Conservation (phyloP, 2,329 filamentous ascomycete genomes). For the Chaetoscypha palmicola region DNA sequence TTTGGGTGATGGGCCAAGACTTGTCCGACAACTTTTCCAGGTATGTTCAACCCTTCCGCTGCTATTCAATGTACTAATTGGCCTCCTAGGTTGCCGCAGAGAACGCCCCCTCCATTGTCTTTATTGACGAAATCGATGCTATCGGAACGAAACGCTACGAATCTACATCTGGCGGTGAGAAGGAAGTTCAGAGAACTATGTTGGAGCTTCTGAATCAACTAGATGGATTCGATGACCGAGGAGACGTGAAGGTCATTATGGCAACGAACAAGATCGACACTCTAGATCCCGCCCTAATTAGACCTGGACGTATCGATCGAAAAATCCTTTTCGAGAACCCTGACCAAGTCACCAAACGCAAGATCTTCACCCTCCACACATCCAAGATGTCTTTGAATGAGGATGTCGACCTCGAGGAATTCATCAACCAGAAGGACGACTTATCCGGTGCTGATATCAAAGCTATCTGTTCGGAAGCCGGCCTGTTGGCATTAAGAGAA, state of each 20-base stretch:
- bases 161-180: slow-evolving; percentile 91
- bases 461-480: slow-evolving; percentile 96
- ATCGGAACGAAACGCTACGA: slow-evolving; percentile 99
- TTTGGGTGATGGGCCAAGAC: slow-evolving; percentile 85
- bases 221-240: slow-evolving; percentile 96
- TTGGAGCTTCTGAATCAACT: slow-evolving; percentile 96
- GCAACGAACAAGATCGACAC: slow-evolving; percentile 99
- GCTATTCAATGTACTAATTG: slow-evolving; percentile 11
- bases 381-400: slow-evolving; percentile 97
- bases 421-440: slow-evolving; percentile 97
- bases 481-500: slow-evolving; percentile 88
- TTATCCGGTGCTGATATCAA: slow-evolving; percentile 97
- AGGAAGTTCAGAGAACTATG: slow-evolving; percentile 98
- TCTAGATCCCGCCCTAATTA: slow-evolving; percentile 89
- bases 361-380: slow-evolving; percentile 97
- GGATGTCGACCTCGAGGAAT: slow-evolving; percentile 97
- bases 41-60: slow-evolving; percentile 35
- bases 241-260: slow-evolving; percentile 99
- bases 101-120: slow-evolving; percentile 93
- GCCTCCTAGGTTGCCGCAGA: slow-evolving; percentile 72
- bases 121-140: slow-evolving; percentile 98
- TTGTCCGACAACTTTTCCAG: slow-evolving; percentile 94
- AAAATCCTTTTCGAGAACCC: slow-evolving; percentile 76
- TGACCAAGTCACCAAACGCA: slow-evolving; percentile 83
- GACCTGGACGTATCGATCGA: slow-evolving; percentile 94